Evolutionary conservation across 805 yeast genomes (phyloP), one percentile per base, ranked within the genome.

Genomic region (Cephaloascus fragrans): DNA sequence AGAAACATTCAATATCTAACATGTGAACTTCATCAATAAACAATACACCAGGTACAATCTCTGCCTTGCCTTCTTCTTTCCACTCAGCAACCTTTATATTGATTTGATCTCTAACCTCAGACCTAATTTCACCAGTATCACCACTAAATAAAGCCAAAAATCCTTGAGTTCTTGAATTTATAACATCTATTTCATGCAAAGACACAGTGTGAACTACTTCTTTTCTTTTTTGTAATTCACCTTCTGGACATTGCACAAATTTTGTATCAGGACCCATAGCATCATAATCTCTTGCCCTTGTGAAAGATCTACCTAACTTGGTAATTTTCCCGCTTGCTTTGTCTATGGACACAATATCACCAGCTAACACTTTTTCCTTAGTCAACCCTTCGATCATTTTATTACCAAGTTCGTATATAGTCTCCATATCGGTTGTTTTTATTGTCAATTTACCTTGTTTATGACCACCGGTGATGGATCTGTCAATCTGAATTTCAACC

Each of bases 11-110:
- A 52, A 93, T 83, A 61, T 93, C 99, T 47, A 93, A 77, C 97
- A 93, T 93, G 64, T 93, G 96, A 37, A 89, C 97, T 66, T 93
- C 99, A 62, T 93, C 99, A 50, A 93, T 88, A 61, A 93, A 93
- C 50, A 93, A 69, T 15, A 93, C 99, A 51, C 99, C 99, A 12
- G 98, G 97, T 33, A 87, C 87, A 47, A 93, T 87, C 58, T 90
- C 94, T 9, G 98, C 98, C 61, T 93, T 93, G 43, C 98, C 97
- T 69, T 93, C 97, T 64, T 93, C 97, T 53, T 84, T 87, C 95
- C 97, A 93, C 64, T 93, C 97, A 17, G 94, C 95, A 39, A 93
- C 96, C 64, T 93, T 89, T 34, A 89, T 80, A 65, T 93, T 93
- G 57, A 93, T 94, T 67, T 93, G 97, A 50, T 86, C 94, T 61